Evolutionary conservation across 2,329 filamentous ascomycete species (phyloP).

Genomic region (Paradendryphiella salina): DNA sequence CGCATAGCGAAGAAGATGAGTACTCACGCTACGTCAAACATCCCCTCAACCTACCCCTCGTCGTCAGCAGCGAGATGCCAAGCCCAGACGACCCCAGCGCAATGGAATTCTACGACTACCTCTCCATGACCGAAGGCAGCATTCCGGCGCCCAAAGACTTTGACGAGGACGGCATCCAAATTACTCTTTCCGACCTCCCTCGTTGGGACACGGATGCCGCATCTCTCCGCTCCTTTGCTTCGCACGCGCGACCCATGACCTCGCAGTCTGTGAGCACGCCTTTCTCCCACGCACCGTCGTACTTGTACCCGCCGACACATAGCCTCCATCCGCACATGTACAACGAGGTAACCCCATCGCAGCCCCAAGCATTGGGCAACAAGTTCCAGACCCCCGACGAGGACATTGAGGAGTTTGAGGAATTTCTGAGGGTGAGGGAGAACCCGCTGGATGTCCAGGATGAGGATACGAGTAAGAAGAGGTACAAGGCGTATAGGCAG

Average conservation of each 20-base stretch:
- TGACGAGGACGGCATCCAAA: constrained; percentile 22
- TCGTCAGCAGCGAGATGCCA: constrained; percentile 69
- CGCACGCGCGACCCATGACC: constrained; percentile 31
- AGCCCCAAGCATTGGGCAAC: constrained; percentile 13
- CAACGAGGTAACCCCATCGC: constrained; percentile 6
- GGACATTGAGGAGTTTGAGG: constrained; percentile 72
- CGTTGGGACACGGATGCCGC: constrained; percentile 31
- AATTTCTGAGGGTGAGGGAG: constrained; percentile 75
- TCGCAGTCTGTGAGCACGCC: constrained; percentile 36
- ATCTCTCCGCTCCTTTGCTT: constrained; percentile 29
- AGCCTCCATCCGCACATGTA: constrained; percentile 24
- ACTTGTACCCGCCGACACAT: constrained; percentile 27
- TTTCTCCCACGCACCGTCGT: constrained; percentile 39
- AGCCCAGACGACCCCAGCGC: constrained; percentile 53
- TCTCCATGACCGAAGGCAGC: constrained; percentile 57
- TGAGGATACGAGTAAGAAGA: constrained; percentile 86
- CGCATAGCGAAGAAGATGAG: constrained; percentile 74
- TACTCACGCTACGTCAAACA: constrained; percentile 88
- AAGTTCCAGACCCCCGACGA: constrained; percentile 61
- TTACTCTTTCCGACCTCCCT: constrained; percentile 19
- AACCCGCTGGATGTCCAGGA: constrained; percentile 86
- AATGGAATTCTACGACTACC: constrained; percentile 77
- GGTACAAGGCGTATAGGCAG: constrained; percentile 94
- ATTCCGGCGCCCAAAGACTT: constrained; percentile 21
- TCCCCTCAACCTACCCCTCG: constrained; percentile 83